Evolutionary conservation across 208 protist genomes (phyloP).

Genomic region (Endotrypanum monterogeii): DNA sequence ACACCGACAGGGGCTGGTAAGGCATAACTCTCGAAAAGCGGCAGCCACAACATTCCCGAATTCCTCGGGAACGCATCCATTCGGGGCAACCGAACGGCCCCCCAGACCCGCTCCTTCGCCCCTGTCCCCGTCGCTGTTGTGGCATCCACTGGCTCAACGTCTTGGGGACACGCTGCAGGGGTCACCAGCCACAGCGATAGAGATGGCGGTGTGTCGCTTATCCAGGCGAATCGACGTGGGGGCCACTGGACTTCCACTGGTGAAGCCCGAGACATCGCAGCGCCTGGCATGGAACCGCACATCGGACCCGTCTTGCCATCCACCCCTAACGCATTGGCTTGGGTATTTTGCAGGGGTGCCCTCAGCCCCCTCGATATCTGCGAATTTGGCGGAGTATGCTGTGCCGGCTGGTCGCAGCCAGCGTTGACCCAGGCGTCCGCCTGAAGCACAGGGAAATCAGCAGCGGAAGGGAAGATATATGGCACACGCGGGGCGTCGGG

Average conservation of each 20-base stretch:
- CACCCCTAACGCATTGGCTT: not conserved
- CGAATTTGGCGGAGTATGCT: not conserved
- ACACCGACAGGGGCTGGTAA: not conserved
- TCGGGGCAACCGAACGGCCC: constrained; percentile 14
- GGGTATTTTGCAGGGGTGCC: not conserved
- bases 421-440: not conserved
- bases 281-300: not conserved
- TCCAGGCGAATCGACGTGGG: constrained; percentile 23
- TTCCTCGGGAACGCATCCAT: constrained; percentile 18
- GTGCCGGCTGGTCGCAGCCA: not conserved
- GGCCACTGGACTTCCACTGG: constrained; percentile 26
- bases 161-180: not conserved
- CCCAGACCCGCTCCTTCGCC: constrained; percentile 16
- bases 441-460: not conserved
- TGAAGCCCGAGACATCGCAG: not conserved
- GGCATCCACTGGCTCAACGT: not conserved
- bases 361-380: not conserved
- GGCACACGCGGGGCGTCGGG: constrained; percentile 14
- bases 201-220: constrained; percentile 10
- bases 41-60: constrained; percentile 31
- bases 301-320: not conserved
- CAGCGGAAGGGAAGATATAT: not conserved
- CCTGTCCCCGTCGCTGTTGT: not conserved
- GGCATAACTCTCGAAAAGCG: constrained; percentile 19
- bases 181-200: constrained; percentile 21